These are phyloP conservation scores for Gynochthodes officinalis DNA, from an alignment of 257 asterid genomes.

Conservation along the genomic window DNA sequence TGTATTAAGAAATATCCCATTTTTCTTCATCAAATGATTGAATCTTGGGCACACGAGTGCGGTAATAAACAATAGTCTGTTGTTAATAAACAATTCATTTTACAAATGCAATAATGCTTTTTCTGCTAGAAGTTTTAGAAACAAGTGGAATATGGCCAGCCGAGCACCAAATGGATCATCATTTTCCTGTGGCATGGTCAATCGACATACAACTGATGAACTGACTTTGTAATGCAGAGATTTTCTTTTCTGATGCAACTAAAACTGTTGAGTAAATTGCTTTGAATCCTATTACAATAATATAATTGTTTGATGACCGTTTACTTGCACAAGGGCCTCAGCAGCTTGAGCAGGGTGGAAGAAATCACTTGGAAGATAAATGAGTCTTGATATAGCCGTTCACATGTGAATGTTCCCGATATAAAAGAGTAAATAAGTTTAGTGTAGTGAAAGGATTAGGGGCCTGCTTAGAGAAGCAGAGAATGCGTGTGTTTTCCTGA, in stretches of 20 bases:
- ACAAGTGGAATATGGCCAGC: conserved; percentile 3
- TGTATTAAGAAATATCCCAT: background rate
- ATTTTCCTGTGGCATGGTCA: background rate
- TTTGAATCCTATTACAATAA: no score
- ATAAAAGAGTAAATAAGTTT: no score
- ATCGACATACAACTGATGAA: background rate
- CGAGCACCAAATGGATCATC: background rate
- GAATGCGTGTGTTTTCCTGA: background rate
- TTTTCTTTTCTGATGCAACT: no score
- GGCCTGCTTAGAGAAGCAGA: background rate
- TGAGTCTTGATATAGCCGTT: background rate
- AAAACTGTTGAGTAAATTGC: no score
- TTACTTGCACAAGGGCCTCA: no score
- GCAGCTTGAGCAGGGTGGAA: no score
- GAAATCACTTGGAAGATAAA: background rate
- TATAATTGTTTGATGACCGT: no score
- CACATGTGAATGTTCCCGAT: background rate
- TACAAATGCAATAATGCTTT: no score
- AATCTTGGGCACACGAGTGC: background rate
- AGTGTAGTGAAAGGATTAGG: background rate
- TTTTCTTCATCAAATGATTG: background rate
- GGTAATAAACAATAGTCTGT: background rate
- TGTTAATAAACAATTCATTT: background rate
- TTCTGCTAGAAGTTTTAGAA: background rate
- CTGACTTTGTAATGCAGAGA: no score